Evolutionary conservation across 2,329 filamentous ascomycete species (phyloP), one percentile per base, ranked within the genome.

Genomic region (Beauveria asiatica): DNA sequence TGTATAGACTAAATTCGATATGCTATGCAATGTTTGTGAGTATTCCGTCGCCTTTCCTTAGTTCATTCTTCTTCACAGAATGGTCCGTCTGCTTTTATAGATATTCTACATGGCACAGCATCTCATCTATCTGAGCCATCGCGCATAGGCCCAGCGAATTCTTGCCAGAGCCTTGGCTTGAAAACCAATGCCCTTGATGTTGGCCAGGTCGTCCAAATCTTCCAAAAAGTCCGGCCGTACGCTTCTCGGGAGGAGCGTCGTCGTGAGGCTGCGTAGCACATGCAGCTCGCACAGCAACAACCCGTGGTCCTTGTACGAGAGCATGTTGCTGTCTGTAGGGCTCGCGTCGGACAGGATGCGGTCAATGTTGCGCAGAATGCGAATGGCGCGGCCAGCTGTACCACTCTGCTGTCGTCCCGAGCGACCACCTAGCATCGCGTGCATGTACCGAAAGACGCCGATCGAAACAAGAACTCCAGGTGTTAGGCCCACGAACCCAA

Each of bases 401-500:
- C 83, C 82, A 61, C 83, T 84, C 59, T 83, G 81, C 56, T 81
- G 83, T 52, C 87, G 75, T 16, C 92, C 89, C 66, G 79, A 85
- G 52, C 90, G 84, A 63, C 82, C 87, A 48, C 87, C 88, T 61
- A 96, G 83, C 1, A 86, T 71, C 19, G 83, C 80, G 42, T 82
- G 80, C 1, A 96, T 70, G 78, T 93, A 97, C 64, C 85, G 84
- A 51, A 87, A 75, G 11, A 85, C 75, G n/a, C 85, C 86, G 63
- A 93, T 84, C 2, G 87, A 89, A 42, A 97, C 90, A 33, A 99
- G 77, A n/a, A 97, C 82, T 13, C 94, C 93, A 0, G 94, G 94
- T 0, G 94, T 97, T 27, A 99, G 78, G 6, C 92, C 92, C 42
- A 99, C 87, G 69, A 99, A 96, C n/a, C 91, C 94, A 75, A 99